phyloP scores from a whole-genome alignment of 495 filamentous ascomycete genomes.

The Xylaria castorea region DNA sequence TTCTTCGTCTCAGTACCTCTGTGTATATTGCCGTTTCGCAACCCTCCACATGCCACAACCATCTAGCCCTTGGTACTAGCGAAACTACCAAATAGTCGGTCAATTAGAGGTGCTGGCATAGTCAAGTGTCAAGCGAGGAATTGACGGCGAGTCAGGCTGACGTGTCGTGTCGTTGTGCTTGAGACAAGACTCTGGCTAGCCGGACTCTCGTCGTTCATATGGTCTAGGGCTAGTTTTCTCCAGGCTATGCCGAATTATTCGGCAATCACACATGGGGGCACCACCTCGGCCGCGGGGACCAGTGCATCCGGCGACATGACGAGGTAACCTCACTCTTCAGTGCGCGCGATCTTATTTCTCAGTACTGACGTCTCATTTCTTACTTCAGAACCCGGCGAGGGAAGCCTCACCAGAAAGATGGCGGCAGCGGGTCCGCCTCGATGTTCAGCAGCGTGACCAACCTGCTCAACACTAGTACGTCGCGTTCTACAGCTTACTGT shows the following conservation, averaged over 20 bases:
- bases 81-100: slow-evolving; percentile 3
- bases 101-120: slow-evolving; percentile 13
- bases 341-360: slow-evolving; percentile 10
- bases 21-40: not conserved
- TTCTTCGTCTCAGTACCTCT: not conserved
- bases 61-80: not conserved
- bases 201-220: slow-evolving; percentile 14
- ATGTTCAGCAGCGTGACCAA: slow-evolving; percentile 95
- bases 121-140: slow-evolving; percentile 2
- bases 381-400: slow-evolving; percentile 41
- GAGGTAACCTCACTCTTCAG: slow-evolving; percentile 34
- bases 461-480: slow-evolving; percentile 88
- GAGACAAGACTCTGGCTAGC: not conserved
- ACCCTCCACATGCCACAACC: not conserved
- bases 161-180: not conserved
- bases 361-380: slow-evolving; percentile 12
- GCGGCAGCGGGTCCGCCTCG: slow-evolving; percentile 73
- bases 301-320: slow-evolving; percentile 47
- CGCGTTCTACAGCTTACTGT: slow-evolving; percentile 44
- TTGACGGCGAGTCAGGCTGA: not conserved
- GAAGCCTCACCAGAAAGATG: slow-evolving; percentile 43
- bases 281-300: slow-evolving; percentile 35
- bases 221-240: slow-evolving; percentile 12
- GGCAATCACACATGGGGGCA: slow-evolving; percentile 46
- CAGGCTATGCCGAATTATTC: slow-evolving; percentile 54